These are phyloP conservation scores for Colletotrichum spinosum DNA, from an alignment of 2,329 filamentous ascomycete species.

Conservation along the genomic window DNA sequence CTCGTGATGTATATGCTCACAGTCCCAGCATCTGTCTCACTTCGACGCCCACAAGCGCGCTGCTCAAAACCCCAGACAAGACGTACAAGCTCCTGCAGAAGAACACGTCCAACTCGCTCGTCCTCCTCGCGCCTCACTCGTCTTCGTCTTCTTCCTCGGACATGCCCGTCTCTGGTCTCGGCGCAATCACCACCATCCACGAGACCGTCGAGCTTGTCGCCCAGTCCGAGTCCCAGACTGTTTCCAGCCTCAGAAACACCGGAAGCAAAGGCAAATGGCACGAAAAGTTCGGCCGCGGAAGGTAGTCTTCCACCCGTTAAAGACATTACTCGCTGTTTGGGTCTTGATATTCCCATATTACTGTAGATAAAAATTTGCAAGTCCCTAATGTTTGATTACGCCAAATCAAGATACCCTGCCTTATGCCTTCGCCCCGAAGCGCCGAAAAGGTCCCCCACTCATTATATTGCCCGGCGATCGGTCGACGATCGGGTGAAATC, in stretches of 20 bases:
- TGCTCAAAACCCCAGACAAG: conserved; percentile 63
- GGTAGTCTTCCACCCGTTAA: conserved; percentile 44
- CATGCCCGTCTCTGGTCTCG: conserved; percentile 49
- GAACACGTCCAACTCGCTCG: conserved; percentile 75
- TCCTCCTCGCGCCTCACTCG: conserved; percentile 59
- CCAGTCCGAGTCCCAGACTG: conserved; percentile 45
- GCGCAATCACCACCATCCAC: conserved; percentile 66
- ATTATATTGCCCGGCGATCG: too few relatives aligned
- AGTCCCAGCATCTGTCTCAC: conserved; percentile 58
- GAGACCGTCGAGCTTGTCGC: conserved; percentile 72
- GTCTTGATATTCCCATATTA: not conserved
- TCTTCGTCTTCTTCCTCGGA: conserved; percentile 35
- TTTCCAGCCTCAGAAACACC: conserved; percentile 43
- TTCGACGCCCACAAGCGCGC: conserved; percentile 60
- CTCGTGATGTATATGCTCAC: not conserved
- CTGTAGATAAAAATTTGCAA: not conserved
- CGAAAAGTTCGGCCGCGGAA: conserved; percentile 64
- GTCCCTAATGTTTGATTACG: too few relatives aligned
- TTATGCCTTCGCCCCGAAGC: not conserved
- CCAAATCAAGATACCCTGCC: not conserved
- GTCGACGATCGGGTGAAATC: too few relatives aligned
- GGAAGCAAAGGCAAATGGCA: conserved; percentile 67
- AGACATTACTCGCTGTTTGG: not conserved
- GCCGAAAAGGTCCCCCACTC: not conserved
- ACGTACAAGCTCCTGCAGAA: conserved; percentile 73